phyloP scores from a whole-genome alignment of 2,329 filamentous ascomycete species.

The Ophiocordyceps camponoti-saundersi region DNA sequence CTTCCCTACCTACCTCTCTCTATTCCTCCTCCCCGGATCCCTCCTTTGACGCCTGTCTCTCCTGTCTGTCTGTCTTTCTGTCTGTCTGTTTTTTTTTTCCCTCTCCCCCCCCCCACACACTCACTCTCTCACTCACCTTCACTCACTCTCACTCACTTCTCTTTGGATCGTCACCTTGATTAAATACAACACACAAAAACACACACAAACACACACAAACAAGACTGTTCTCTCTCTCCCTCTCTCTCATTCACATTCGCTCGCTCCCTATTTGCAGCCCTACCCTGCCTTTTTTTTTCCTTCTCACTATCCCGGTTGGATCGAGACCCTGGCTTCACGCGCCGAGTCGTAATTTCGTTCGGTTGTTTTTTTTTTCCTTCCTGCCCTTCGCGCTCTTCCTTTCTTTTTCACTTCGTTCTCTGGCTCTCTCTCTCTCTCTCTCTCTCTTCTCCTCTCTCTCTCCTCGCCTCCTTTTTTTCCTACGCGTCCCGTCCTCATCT shows the following conservation, averaged over 20 bases:
- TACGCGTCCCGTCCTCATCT: not conserved
- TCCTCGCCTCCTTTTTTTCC: no score
- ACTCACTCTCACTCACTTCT: no score
- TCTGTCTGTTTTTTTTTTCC: not conserved
- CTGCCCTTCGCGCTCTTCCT: not conserved
- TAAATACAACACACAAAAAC: no score
- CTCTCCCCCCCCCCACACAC: no score
- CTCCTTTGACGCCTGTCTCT: not conserved
- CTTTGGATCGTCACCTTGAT: no score
- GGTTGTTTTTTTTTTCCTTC: not conserved
- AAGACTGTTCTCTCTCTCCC: not conserved
- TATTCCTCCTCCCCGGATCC: no score
- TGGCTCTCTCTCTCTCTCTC: not conserved
- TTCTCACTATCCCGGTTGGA: not conserved
- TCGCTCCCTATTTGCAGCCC: not conserved
- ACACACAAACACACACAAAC: no score
- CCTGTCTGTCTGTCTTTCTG: not conserved
- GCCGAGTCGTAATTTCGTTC: not conserved
- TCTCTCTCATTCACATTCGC: not conserved
- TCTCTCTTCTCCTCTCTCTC: not conserved
- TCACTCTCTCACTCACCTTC: no score
- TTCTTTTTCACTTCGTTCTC: not conserved
- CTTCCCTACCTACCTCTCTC: slow-evolving; percentile 4
- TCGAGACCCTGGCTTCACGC: not conserved
- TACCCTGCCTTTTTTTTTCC: not conserved